phyloP scores from a whole-genome alignment of 148 eudicot genomes.

The Silene uniflora region DNA sequence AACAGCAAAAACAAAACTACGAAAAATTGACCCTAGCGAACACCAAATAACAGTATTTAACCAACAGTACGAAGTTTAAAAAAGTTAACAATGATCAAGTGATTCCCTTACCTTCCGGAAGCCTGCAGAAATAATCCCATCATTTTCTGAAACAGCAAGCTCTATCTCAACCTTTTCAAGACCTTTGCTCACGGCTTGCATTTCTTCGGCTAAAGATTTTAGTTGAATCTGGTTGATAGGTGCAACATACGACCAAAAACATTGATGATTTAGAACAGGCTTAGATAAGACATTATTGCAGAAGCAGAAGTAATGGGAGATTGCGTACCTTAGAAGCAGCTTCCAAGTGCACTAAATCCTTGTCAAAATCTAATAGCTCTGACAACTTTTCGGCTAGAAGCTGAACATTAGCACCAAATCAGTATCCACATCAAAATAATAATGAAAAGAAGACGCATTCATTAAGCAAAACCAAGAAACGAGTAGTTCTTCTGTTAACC shows the following conservation, averaged over 20 bases:
- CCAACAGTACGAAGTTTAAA: background rate
- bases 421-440: constrained; percentile 8
- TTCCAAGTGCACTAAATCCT: constrained; percentile 87
- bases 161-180: constrained; percentile 99
- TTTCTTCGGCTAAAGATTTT: constrained; percentile 96
- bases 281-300: background rate
- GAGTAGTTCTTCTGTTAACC: background rate
- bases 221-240: constrained; percentile 66
- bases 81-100: background rate
- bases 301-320: background rate
- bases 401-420: constrained; percentile 32
- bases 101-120: constrained; percentile 64
- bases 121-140: constrained; percentile 81
- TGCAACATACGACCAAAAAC: constrained; percentile 16
- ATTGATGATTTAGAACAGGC: constrained; percentile 3
- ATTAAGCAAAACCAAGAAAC: background rate
- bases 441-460: background rate
- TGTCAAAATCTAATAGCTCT: constrained; percentile 82
- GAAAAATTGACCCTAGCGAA: background rate
- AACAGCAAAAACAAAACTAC: background rate
- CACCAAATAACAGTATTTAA: background rate
- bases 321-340: constrained; percentile 87
- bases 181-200: constrained; percentile 99
- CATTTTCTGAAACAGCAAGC: constrained; percentile 86
- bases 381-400: constrained; percentile 89